Percentiles rank a stretch among this genome's conserved stretches.
Evolutionary conservation across 768 basidiomycete species (phyloP).

Genomic region (Cystofilobasidium bisporidii): DNA sequence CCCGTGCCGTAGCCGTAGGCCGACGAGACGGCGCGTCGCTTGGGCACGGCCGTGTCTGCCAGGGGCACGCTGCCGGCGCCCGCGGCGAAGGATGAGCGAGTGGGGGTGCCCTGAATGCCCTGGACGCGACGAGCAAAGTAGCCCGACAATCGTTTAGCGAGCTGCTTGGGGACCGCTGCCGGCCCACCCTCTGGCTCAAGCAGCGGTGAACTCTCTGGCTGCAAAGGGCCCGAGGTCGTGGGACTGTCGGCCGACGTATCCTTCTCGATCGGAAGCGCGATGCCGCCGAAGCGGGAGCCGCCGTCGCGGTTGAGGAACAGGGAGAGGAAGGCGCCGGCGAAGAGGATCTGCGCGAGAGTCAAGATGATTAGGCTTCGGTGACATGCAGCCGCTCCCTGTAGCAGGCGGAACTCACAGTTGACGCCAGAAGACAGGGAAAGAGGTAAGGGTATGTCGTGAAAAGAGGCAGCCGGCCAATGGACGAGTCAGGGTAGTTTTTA

Average conservation of each 20-base stretch:
- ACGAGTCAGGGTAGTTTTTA: slow-evolving; percentile 71
- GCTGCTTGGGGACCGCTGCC: slow-evolving; percentile 39
- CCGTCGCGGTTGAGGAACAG: slow-evolving; percentile 87
- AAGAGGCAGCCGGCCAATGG: slow-evolving; percentile 51
- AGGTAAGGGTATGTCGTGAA: slow-evolving; percentile 82
- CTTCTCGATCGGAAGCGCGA: slow-evolving; percentile 75
- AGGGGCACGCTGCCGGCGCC: background rate
- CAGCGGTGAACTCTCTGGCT: background rate
- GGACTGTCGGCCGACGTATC: slow-evolving; percentile 12
- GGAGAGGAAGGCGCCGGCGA: slow-evolving; percentile 70
- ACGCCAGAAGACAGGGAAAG: slow-evolving; percentile 54
- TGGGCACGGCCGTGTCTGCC: background rate
- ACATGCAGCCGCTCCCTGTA: too few species aligned
- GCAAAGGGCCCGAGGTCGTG: background rate
- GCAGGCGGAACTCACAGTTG: background rate
- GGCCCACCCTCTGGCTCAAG: slow-evolving; percentile 45
- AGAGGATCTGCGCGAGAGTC: slow-evolving; percentile 43
- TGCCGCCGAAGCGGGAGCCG: slow-evolving; percentile 74
- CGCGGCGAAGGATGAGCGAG: slow-evolving; percentile 11
- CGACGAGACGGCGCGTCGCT: slow-evolving; percentile 13
- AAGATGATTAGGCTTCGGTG: too few species aligned
- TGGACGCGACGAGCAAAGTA: slow-evolving; percentile 31
- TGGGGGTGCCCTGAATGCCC: slow-evolving; percentile 9
- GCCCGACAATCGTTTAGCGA: slow-evolving; percentile 29
- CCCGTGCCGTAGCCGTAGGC: slow-evolving; percentile 30